Evolutionary conservation across 208 protist genomes (phyloP), one percentile per base, ranked within the genome.

Genomic region (Crithidia acanthocephali): DNA sequence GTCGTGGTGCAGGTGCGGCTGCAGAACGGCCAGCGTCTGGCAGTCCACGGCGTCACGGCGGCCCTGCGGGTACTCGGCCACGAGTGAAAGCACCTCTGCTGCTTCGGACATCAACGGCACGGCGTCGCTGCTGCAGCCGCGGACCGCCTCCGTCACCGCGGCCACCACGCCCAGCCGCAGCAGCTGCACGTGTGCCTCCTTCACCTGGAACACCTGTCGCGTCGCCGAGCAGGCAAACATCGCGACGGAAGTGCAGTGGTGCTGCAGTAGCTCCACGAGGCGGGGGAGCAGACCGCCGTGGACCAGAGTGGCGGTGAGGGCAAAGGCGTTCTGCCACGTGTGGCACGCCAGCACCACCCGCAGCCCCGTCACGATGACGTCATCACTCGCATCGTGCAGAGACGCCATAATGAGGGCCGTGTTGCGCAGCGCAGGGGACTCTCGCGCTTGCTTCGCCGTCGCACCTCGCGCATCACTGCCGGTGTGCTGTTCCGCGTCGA

Each of bases 171-270:
- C 61, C 8, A 71, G 40, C 23, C 67, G 45, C 56, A 93, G 78
- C 44, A 94, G 84, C 25, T 72, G 37, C 53, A 89, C 85, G 57
- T 90, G 80, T 0, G 85, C 79, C 71, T 96, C 91, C 74, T 93
- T 93, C 22, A 96, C 82, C 35, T 85, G 78, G 58, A 96, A 90
- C 9, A 84, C 65, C 8, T 76, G 69, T 25, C 79, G 60, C 33
- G 88, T 74, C 0, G 85, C 83, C 0, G 77, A 68, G 71, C 85
- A 93, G 11, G 87, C 88, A 15, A 86, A 80, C n/a, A 84, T 82
- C 30, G 70, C 56, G 25, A 91, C 80, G 40, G 80, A 55, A 1
- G 48, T 51, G 55, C 90, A 83, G 0, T 77, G 60, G 27, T 62
- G 72, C 11, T 62, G 48, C 6, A 93, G 68, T 3, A 94, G 71